Conservation (phyloP, 1,139 yeast species). For the Pichia norvegensis region DNA sequence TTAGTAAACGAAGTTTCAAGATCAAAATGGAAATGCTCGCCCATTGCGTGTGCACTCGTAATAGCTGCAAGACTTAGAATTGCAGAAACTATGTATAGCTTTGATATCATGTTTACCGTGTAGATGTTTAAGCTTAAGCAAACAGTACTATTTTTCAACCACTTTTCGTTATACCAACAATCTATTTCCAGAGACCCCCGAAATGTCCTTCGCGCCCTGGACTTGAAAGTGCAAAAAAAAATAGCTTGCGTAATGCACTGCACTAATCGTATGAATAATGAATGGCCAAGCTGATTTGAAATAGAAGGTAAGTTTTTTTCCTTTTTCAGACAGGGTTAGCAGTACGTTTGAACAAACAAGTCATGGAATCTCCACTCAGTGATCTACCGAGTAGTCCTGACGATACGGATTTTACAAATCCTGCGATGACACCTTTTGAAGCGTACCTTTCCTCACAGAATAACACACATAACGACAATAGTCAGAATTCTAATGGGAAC, state of each 20-base stretch:
- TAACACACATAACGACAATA: neutral
- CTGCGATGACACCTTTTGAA: neutral
- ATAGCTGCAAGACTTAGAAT: neutral
- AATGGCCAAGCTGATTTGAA: neutral
- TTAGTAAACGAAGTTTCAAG: neutral
- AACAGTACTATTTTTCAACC: no score
- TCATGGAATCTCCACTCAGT: neutral
- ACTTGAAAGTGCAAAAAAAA: no score
- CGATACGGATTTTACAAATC: neutral
- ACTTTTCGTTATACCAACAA: no score
- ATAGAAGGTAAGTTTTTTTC: neutral
- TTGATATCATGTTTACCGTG: neutral
- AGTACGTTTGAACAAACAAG: neutral
- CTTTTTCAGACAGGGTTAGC: neutral
- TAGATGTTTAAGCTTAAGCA: neutral
- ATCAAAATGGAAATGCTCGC: neutral
- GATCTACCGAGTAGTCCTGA: neutral
- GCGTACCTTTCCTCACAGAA: neutral
- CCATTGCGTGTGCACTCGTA: neutral
- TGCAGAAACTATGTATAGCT: neutral
- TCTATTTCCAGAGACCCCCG: no score
- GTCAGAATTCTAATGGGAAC: neutral
- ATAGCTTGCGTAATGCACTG: no score
- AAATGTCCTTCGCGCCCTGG: no score
- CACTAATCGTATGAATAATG: no score